phyloP scores from a whole-genome alignment of 495 filamentous ascomycete genomes.

The Trichoderma orchidacearum region DNA sequence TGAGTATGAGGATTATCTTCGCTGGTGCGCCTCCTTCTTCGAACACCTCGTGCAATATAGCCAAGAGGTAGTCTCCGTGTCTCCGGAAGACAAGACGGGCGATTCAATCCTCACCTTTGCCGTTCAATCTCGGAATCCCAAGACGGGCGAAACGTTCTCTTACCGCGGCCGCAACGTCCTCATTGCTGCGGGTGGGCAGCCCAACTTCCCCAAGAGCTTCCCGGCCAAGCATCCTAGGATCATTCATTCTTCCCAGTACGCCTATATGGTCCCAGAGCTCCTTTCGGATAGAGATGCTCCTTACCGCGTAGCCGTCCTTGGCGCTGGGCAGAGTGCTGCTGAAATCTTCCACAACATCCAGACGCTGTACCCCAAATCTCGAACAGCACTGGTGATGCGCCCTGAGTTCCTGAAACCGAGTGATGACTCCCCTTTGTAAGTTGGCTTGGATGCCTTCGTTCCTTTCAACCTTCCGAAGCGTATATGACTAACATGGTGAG shows the following conservation, averaged over 20 bases:
- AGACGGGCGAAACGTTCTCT: conserved; percentile 18
- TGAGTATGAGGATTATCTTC: conserved; percentile 91
- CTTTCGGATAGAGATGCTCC: conserved; percentile 40
- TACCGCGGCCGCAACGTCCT: conserved; percentile 64
- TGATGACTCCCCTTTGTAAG: conserved; percentile 91
- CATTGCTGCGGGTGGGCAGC: conserved; percentile 69
- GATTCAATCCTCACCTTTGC: conserved; percentile 33
- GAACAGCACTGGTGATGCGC: conserved; percentile 62
- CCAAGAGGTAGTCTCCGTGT: conserved; percentile 57
- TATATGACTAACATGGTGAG: not conserved
- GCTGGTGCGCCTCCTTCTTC: conserved; percentile 81
- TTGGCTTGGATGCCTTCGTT: conserved; percentile 6
- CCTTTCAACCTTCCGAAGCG: not conserved
- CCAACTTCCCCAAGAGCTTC: conserved; percentile 58
- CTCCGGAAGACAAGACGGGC: conserved; percentile 26
- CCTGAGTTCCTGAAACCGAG: conserved; percentile 72
- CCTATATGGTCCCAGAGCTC: conserved; percentile 43
- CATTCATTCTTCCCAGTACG: conserved; percentile 85
- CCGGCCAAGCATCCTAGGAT: conserved; percentile 48
- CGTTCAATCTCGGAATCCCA: conserved; percentile 24
- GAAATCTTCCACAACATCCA: conserved; percentile 91
- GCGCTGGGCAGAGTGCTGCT: conserved; percentile 82
- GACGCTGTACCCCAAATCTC: conserved; percentile 66
- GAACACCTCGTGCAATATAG: conserved; percentile 64
- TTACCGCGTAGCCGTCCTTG: conserved; percentile 70